Conservation (phyloP, 805 yeast species). For the Torulaspora franciscae region DNA sequence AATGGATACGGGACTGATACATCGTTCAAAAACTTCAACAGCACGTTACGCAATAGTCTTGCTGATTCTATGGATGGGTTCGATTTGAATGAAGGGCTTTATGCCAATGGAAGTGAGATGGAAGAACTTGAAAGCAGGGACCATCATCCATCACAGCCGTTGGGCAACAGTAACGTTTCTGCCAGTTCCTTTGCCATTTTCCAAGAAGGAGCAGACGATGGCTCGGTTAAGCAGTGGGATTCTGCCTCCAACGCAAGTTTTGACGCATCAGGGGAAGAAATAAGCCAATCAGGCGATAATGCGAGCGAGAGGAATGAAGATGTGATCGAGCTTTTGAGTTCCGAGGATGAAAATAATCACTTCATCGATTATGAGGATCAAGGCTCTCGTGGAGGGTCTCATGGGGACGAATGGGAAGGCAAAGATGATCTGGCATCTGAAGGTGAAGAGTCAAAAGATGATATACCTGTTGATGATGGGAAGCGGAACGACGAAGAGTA, state of each 20-base stretch:
- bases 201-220: conserved; percentile 1
- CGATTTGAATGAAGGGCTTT: background rate
- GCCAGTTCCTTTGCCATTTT: background rate
- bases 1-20: conserved; percentile 21
- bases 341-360: background rate
- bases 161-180: background rate
- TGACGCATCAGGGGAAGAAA: background rate
- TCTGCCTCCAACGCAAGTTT: background rate
- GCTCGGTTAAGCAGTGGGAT: background rate
- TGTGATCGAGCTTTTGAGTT: background rate
- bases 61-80: conserved; percentile 8
- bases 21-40: conserved; percentile 19
- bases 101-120: background rate
- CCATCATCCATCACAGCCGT: background rate
- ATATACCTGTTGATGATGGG: background rate
- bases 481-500: background rate
- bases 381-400: background rate
- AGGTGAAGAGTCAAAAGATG: background rate
- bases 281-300: background rate
- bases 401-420: conserved; percentile 1
- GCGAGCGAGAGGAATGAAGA: background rate
- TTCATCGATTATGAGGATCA: background rate
- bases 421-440: background rate
- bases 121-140: background rate
- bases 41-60: conserved; percentile 17